A percentile compares a stretch with the other conserved stretches of the same genome.
Conservation (phyloP, 2,329 filamentous ascomycete genomes). For the Exophiala phaeomuriformis region DNA sequence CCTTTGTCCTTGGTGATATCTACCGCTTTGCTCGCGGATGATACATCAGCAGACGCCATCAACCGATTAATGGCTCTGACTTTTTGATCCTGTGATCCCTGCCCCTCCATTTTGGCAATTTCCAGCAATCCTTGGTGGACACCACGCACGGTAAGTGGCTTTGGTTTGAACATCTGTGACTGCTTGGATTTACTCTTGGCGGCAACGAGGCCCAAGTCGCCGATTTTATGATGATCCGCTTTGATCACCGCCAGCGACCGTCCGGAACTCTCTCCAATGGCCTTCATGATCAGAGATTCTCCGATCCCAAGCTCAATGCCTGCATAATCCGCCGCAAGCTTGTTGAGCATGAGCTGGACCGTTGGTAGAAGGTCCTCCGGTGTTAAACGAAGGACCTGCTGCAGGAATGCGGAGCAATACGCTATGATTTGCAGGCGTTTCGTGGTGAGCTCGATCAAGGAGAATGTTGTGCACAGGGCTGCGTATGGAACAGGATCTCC, state of each 20-base stretch:
- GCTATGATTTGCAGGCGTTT: conserved; percentile 84
- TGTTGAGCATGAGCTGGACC: conserved; percentile 94
- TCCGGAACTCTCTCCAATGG: conserved; percentile 89
- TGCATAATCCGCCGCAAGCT: conserved; percentile 90
- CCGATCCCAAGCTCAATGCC: conserved; percentile 97
- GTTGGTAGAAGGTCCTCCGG: conserved; percentile 81
- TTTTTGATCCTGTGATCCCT: conserved; percentile 82
- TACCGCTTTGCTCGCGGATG: conserved; percentile 62
- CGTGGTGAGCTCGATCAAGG: conserved; percentile 86
- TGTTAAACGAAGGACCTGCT: conserved; percentile 87
- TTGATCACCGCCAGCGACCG: conserved; percentile 85
- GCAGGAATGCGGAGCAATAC: conserved; percentile 82
- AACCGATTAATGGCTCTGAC: conserved; percentile 94
- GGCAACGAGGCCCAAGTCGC: conserved; percentile 86
- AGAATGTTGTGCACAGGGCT: conserved; percentile 89
- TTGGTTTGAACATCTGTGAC: conserved; percentile 97
- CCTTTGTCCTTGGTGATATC: conserved; percentile 91
- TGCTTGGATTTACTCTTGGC: conserved; percentile 94
- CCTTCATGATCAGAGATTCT: conserved; percentile 97
- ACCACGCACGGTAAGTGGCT: conserved; percentile 74
- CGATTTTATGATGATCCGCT: conserved; percentile 90
- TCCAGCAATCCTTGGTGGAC: conserved; percentile 82
- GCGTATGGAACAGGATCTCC: conserved; percentile 89
- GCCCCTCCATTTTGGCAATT: conserved; percentile 79
- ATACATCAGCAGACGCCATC: conserved; percentile 78